These are phyloP conservation scores for Centaurea solstitialis DNA, from an alignment of 129 eudicot genomes.

Conservation along the genomic window DNA sequence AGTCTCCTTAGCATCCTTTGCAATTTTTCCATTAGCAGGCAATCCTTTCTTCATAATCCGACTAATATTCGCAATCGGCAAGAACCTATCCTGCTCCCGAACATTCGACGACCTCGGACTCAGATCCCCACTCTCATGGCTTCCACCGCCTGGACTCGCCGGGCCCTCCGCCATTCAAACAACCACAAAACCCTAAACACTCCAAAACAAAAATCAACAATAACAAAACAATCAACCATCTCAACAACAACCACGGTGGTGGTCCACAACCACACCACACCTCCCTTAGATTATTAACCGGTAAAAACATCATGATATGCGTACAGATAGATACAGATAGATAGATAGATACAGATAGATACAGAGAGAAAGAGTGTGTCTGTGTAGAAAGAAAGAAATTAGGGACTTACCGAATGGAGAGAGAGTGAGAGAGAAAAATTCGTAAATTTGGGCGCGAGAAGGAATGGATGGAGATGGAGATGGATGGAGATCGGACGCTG, in stretches of 20 bases:
- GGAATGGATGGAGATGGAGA: conserved; percentile 35
- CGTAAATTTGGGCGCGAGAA: conserved; percentile 43
- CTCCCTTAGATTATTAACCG: background rate
- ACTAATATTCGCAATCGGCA: conserved; percentile 82
- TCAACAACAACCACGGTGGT: background rate
- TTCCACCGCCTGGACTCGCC: conserved; percentile 66
- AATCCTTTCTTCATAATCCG: conserved; percentile 86
- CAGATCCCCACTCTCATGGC: conserved; percentile 66
- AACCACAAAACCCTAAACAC: conserved; percentile 27
- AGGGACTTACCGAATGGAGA: conserved; percentile 16
- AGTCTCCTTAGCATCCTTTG: conserved; percentile 85
- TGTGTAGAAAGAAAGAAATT: background rate
- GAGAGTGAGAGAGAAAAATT: background rate
- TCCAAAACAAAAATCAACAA: conserved; percentile 7
- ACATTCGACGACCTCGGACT: conserved; percentile 60
- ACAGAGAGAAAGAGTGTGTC: background rate
- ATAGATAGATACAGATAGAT: background rate
- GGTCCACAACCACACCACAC: background rate
- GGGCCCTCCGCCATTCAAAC: conserved; percentile 58
- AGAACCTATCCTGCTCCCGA: conserved; percentile 75
- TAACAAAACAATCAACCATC: conserved; percentile 1
- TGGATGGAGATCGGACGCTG: conserved; percentile 66
- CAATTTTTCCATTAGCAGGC: conserved; percentile 84
- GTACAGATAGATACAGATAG: background rate
- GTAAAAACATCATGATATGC: background rate